Evolutionary conservation across 331 rosid genomes (phyloP).

Genomic region (Pyrus hybrid): DNA sequence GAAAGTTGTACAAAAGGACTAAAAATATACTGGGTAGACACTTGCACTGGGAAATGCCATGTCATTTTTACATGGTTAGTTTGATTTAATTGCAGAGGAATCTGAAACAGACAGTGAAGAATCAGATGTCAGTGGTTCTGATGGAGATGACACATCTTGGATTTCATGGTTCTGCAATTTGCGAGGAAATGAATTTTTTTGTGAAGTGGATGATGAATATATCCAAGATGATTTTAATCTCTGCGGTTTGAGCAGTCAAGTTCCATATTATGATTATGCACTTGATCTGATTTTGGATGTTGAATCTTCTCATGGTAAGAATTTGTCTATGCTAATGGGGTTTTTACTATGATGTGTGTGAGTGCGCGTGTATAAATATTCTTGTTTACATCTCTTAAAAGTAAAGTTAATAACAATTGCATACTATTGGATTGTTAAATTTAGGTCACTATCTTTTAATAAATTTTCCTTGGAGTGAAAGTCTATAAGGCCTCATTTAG

Average conservation of each 20-base stretch:
- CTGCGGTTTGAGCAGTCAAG: slow-evolving; percentile 83
- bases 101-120: slow-evolving; percentile 73
- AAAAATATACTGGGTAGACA: background rate
- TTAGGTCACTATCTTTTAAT: background rate
- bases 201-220: slow-evolving; percentile 82
- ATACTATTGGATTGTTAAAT: background rate
- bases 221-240: slow-evolving; percentile 89
- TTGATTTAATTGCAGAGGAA: slow-evolving; percentile 47
- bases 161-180: slow-evolving; percentile 89
- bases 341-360: background rate
- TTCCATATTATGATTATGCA: slow-evolving; percentile 85
- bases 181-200: slow-evolving; percentile 81
- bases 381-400: background rate
- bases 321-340: background rate
- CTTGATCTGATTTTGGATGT: slow-evolving; percentile 83
- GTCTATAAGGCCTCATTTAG: background rate
- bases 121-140: slow-evolving; percentile 81
- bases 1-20: background rate
- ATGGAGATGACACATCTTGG: slow-evolving; percentile 83
- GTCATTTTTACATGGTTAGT: background rate
- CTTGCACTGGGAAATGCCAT: background rate
- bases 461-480: background rate
- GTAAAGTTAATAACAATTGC: background rate
- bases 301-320: slow-evolving; percentile 71
- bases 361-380: background rate